These are phyloP conservation scores for Nepenthes mirabilis DNA, from an alignment of 148 eudicot species.

Conservation along the genomic window DNA sequence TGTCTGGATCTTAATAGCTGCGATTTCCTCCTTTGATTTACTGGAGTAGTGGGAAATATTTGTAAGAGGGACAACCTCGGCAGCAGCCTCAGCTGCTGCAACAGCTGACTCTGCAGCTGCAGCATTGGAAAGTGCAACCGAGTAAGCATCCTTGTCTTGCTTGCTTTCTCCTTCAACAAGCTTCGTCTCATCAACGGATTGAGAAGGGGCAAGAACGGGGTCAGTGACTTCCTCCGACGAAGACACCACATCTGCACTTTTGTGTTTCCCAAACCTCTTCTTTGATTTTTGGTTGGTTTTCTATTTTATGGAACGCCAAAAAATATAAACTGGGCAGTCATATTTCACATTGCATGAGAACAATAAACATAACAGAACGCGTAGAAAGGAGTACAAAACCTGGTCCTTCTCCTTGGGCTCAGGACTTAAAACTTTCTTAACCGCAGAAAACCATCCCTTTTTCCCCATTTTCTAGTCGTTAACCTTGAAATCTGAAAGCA, in stretches of 20 bases:
- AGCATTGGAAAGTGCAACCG: conserved; percentile 59
- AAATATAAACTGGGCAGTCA: neutral
- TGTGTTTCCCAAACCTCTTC: conserved; percentile 27
- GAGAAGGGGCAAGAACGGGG: conserved; percentile 10
- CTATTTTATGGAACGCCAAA: conserved; percentile 8
- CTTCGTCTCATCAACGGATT: conserved; percentile 23
- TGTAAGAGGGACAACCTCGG: conserved; percentile 64
- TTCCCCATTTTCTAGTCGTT: conserved; percentile 60
- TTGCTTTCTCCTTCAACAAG: conserved; percentile 35
- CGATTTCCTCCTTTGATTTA: conserved; percentile 60
- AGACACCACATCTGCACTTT: conserved; percentile 20
- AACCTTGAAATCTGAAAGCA: conserved; percentile 11
- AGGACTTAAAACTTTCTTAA: conserved; percentile 62
- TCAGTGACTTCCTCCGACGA: conserved; percentile 14
- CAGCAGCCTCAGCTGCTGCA: conserved; percentile 66
- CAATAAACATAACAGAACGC: neutral
- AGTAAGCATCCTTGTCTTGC: conserved; percentile 51
- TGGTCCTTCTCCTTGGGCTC: conserved; percentile 48
- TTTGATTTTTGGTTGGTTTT: conserved; percentile 22
- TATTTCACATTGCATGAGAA: neutral
- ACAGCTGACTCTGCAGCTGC: conserved; percentile 78
- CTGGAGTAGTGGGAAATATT: conserved; percentile 26
- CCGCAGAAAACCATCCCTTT: conserved; percentile 64
- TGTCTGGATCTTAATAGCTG: conserved; percentile 76
- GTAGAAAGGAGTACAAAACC: conserved; percentile 12